phyloP scores from a whole-genome alignment of 257 asterid genomes.

The Nicotiana sylvestris region DNA sequence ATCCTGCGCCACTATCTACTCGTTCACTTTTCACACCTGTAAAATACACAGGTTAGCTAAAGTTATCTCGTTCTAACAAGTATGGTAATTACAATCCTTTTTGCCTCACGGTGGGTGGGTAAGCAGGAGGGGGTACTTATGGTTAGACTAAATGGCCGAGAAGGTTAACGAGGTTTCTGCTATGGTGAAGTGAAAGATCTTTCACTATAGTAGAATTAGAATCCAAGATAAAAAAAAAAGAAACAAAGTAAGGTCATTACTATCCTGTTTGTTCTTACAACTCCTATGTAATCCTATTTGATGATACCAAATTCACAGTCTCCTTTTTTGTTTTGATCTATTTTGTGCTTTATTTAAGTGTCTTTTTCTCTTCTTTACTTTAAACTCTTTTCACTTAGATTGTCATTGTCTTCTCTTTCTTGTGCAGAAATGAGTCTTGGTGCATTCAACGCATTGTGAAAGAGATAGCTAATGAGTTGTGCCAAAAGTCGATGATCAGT shows the following conservation, averaged over 20 bases:
- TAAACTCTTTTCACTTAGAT: too few relatives aligned
- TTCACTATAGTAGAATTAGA: too few relatives aligned
- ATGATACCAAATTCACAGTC: too few relatives aligned
- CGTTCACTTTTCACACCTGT: not conserved
- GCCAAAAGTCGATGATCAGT: not conserved
- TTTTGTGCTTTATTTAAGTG: not conserved
- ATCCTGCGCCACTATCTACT: too few relatives aligned
- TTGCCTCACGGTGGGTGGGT: not conserved
- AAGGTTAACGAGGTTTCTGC: too few relatives aligned
- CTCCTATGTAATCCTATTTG: too few relatives aligned
- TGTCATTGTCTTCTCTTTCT: not conserved
- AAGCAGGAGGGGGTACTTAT: too few relatives aligned
- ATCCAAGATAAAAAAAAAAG: too few relatives aligned
- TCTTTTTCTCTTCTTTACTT: not conserved
- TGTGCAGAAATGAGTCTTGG: not conserved
- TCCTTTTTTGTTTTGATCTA: too few relatives aligned
- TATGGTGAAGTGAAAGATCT: too few relatives aligned
- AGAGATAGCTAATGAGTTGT: not conserved
- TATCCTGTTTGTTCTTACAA: not conserved
- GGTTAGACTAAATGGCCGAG: too few relatives aligned
- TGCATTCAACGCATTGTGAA: not conserved
- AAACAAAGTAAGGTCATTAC: not conserved
- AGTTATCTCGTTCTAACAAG: too few relatives aligned
- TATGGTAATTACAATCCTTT: not conserved
- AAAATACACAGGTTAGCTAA: not conserved